These are phyloP conservation scores for Pseudocercospora vitis DNA, from an alignment of 2,329 filamentous ascomycete genomes.

Conservation along the genomic window DNA sequence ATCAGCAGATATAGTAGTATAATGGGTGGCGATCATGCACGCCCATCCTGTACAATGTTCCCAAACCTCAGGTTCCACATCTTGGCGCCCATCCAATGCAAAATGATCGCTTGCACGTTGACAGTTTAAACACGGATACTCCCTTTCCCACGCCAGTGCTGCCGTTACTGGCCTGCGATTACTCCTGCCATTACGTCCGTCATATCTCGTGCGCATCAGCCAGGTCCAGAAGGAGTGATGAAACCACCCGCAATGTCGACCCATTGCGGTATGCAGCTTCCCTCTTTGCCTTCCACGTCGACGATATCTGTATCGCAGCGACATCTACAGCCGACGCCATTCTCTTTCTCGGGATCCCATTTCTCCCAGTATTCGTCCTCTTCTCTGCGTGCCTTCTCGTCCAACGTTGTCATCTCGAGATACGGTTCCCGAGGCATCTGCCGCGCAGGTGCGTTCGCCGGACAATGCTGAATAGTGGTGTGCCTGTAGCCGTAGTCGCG, in stretches of 20 bases:
- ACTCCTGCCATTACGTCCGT: slow-evolving; percentile 17
- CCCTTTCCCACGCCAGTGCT: slow-evolving; percentile 9
- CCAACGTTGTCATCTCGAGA: slow-evolving; percentile 48
- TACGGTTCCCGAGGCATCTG: slow-evolving; percentile 79
- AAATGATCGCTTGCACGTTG: slow-evolving; percentile 21
- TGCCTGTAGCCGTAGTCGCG: slow-evolving; percentile 97
- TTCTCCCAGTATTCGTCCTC: slow-evolving; percentile 96
- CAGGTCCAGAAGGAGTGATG: slow-evolving; percentile 43
- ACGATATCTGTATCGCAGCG: slow-evolving; percentile 96
- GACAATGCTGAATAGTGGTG: slow-evolving; percentile 98
- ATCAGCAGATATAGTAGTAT: slow-evolving; percentile 6
- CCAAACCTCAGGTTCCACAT: slow-evolving; percentile 10
- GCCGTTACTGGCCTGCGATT: slow-evolving; percentile 10
- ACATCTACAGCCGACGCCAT: slow-evolving; percentile 94
- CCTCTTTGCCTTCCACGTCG: slow-evolving; percentile 96
- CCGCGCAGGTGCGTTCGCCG: slow-evolving; percentile 85
- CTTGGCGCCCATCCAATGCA: slow-evolving; percentile 20
- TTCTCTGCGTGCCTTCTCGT: slow-evolving; percentile 78
- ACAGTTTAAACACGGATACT: slow-evolving; percentile 9
- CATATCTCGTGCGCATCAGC: slow-evolving; percentile 15
- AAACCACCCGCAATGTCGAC: slow-evolving; percentile 95
- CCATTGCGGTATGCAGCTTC: slow-evolving; percentile 93
- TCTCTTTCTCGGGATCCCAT: slow-evolving; percentile 84
- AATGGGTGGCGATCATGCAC: slow-evolving; percentile 10
- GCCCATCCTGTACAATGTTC: slow-evolving; percentile 19